Conservation (phyloP, 352 stramenopile genomes). For the Halophytophthora polymorphica region DNA sequence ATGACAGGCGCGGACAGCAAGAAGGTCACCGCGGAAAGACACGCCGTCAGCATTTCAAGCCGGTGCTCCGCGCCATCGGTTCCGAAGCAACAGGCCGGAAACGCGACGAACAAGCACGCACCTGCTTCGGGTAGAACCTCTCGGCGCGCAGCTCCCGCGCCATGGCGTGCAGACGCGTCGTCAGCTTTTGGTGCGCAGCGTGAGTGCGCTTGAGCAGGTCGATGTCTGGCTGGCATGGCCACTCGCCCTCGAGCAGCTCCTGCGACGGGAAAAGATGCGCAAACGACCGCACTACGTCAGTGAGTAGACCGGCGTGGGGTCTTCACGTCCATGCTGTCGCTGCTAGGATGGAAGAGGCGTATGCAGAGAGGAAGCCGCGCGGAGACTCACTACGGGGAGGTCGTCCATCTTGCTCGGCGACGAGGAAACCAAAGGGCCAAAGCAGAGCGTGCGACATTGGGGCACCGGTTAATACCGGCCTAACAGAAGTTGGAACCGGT, state of each 20-base stretch:
- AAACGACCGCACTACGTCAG: neutral
- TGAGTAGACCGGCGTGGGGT: too few species aligned
- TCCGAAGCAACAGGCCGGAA: neutral
- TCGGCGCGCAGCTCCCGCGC: conserved; percentile 57
- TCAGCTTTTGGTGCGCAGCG: conserved; percentile 35
- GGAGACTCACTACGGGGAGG: conserved; percentile 3
- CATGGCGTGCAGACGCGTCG: conserved; percentile 41
- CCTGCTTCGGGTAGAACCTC: conserved; percentile 55
- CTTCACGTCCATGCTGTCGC: too few species aligned
- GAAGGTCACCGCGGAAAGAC: neutral
- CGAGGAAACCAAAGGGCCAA: too few species aligned
- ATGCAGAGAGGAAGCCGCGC: neutral
- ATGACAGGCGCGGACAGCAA: neutral
- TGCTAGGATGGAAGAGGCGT: neutral
- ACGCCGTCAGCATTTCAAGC: too few species aligned
- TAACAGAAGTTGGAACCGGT: too few species aligned
- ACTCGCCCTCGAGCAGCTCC: conserved; percentile 51
- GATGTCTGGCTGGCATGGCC: conserved; percentile 56
- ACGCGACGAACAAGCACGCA: neutral
- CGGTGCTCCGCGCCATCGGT: too few species aligned
- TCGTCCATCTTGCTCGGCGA: neutral
- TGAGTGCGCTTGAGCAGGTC: conserved; percentile 49
- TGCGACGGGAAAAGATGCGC: conserved; percentile 10
- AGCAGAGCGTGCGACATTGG: neutral
- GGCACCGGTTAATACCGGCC: neutral